phyloP scores from a whole-genome alignment of 2,329 filamentous ascomycete species.

The Exutisphaerella laricina region DNA sequence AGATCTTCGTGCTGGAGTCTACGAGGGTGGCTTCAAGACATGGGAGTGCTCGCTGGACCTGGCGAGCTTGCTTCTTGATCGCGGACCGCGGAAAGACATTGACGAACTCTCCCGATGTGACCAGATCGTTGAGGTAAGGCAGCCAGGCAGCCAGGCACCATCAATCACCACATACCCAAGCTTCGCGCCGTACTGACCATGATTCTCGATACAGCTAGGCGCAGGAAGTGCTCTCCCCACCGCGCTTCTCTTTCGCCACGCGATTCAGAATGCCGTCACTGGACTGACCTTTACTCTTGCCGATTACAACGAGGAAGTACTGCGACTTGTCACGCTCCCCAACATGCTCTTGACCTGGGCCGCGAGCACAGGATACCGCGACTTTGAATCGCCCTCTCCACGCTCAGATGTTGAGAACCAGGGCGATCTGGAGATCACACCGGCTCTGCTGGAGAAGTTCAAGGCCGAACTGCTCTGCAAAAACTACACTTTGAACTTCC shows the following conservation, averaged over 20 bases:
- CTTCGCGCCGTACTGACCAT: too few species aligned
- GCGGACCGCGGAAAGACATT: constrained; percentile 45
- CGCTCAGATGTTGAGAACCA: constrained; percentile 18
- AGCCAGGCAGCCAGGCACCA: too few species aligned
- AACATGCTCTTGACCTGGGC: constrained; percentile 68
- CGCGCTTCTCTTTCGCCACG: constrained; percentile 63
- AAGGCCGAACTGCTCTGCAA: constrained; percentile 45
- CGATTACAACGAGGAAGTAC: constrained; percentile 74
- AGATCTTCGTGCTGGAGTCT: constrained; percentile 74
- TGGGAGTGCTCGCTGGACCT: constrained; percentile 83
- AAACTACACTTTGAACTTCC: constrained; percentile 56
- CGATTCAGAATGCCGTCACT: constrained; percentile 43
- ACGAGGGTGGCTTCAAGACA: constrained; percentile 84
- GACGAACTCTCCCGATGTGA: constrained; percentile 45
- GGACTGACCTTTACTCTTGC: constrained; percentile 59
- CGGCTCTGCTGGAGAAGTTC: constrained; percentile 56
- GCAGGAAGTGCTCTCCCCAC: constrained; percentile 73
- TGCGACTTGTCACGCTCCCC: constrained; percentile 72
- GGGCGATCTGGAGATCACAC: constrained; percentile 60
- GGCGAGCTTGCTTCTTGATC: constrained; percentile 56
- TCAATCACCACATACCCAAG: neutral
- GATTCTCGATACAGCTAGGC: constrained; percentile 53
- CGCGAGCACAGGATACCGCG: constrained; percentile 18
- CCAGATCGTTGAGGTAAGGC: constrained; percentile 46
- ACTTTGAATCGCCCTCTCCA: neutral